Base-by-base conservation (phyloP, 148 eudicot species). In the Chenopodium formosanum region DNA sequence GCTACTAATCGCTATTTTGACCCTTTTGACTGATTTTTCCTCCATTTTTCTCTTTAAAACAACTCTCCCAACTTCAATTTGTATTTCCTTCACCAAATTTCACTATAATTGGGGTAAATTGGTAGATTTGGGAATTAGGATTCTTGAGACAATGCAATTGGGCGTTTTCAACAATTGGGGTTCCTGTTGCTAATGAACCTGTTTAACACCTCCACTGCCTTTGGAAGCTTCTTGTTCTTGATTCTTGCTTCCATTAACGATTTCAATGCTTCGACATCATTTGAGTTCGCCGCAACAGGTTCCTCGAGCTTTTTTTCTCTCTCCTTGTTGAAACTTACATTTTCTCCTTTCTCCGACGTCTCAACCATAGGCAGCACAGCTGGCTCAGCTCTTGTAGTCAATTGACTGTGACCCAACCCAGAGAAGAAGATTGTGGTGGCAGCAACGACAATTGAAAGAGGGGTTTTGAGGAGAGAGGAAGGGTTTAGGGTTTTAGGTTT, bases 361-460 rank as follows among this genome's bases (percentile, higher is more conserved):
- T 71, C 62, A n/a, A 56, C 83, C 9, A 78, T 63, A 2, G 86
- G 76, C 1, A 86, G 74, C 0, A 84, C 64, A 27, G 78, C 22
- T 9, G 88, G 82, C 29, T 73, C 76, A 4, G 92, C 90, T 12
- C 84, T 8, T 1, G 85, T 81, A 3, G 71, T 7, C 25, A 53
- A 53, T 20, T 2, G 86, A 48, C 81, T 88, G 62, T 23, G 62
- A 13, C 77, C 29, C 32, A 88, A 73, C 3, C 89, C 82, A 37
- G 87, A 75, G 64, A 91, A 82, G 86, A 94, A 81, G 56, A 92
- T 27, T 6, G 92, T 89, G 25, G 93, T 78, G 82, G 92, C 86
- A 16, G 92, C 79, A 19, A 89, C 84, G 11, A 9, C 87, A 23
- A 92, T 53, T 40, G 88, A 75, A 14, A 88, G 69, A 37, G 94